These are phyloP conservation scores for Malus fusca DNA, from an alignment of 306 rosid genomes.

Conservation along the genomic window DNA sequence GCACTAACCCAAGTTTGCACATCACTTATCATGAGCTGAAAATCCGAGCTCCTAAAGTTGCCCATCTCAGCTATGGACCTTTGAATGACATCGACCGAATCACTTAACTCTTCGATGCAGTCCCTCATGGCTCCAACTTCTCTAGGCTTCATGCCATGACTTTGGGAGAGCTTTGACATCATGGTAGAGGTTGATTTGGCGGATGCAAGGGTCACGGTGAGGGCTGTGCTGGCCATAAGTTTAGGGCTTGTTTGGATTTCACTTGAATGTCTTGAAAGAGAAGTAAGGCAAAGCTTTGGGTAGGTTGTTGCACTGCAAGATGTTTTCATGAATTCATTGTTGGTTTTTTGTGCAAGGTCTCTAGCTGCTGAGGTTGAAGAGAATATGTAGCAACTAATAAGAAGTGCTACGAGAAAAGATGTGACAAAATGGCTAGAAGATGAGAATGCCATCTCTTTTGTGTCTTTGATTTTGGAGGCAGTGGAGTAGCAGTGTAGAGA, in stretches of 20 bases:
- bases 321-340: slow-evolving; percentile 46
- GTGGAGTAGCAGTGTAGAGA: not conserved
- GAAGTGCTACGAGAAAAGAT: slow-evolving; percentile 12
- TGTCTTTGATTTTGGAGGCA: not conserved
- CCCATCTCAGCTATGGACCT: slow-evolving; percentile 50
- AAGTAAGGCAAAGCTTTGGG: slow-evolving; percentile 58
- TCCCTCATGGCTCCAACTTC: slow-evolving; percentile 55
- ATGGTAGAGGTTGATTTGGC: slow-evolving; percentile 33
- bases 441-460: not conserved
- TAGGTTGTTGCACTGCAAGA: slow-evolving; percentile 62
- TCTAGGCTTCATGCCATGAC: slow-evolving; percentile 26
- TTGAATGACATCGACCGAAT: slow-evolving; percentile 42
- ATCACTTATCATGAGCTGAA: slow-evolving; percentile 35
- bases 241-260: slow-evolving; percentile 44
- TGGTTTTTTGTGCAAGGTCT: slow-evolving; percentile 12
- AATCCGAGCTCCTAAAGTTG: slow-evolving; percentile 9
- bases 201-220: slow-evolving; percentile 51
- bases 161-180: slow-evolving; percentile 29
- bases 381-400: not conserved
- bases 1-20: slow-evolving; percentile 77
- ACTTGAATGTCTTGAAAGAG: slow-evolving; percentile 45
- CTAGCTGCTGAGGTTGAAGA: slow-evolving; percentile 11
- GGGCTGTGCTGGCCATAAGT: slow-evolving; percentile 40
- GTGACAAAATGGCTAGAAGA: slow-evolving; percentile 15
- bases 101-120: slow-evolving; percentile 57